Conservation (phyloP, 78 protist species). For the Speleostelium caveatum region DNA sequence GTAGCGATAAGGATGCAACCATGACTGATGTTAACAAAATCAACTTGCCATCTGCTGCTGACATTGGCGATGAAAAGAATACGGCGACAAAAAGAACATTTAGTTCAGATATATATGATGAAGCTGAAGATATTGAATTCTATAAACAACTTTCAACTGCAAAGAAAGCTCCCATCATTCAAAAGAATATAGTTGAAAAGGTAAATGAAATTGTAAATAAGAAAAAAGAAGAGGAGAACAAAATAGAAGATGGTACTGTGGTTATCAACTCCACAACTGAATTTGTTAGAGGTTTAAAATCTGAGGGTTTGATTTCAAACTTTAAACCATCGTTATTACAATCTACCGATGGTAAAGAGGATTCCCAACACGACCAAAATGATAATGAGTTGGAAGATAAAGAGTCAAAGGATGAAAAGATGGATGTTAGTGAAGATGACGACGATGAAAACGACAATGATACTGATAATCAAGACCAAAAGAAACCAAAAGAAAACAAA, state of each 20-base stretch:
- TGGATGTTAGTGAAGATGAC: constrained; percentile 1
- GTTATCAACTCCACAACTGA: constrained; percentile 24
- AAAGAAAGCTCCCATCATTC: constrained; percentile 41
- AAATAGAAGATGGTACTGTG: background rate
- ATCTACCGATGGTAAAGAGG: background rate
- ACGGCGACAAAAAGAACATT: constrained; percentile 7
- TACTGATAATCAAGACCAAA: background rate
- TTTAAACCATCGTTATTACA: background rate
- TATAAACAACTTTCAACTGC: constrained; percentile 19
- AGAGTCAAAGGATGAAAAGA: background rate
- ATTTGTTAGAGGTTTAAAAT: constrained; percentile 44
- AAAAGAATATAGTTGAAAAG: constrained; percentile 15
- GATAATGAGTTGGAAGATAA: background rate
- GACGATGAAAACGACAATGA: constrained; percentile 7
- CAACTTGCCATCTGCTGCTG: too few relatives aligned
- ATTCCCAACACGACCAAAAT: background rate
- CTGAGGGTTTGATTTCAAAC: constrained; percentile 62
- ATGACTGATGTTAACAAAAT: too few relatives aligned
- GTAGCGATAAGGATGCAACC: constrained; percentile 1
- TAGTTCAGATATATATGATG: constrained; percentile 42
- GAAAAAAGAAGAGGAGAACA: background rate
- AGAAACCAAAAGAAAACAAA: constrained; percentile 6
- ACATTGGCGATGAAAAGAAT: constrained; percentile 40
- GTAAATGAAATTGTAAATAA: background rate
- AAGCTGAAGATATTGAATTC: constrained; percentile 59